phyloP scores from a whole-genome alignment of 345 rosid species.

The Firmiana major region DNA sequence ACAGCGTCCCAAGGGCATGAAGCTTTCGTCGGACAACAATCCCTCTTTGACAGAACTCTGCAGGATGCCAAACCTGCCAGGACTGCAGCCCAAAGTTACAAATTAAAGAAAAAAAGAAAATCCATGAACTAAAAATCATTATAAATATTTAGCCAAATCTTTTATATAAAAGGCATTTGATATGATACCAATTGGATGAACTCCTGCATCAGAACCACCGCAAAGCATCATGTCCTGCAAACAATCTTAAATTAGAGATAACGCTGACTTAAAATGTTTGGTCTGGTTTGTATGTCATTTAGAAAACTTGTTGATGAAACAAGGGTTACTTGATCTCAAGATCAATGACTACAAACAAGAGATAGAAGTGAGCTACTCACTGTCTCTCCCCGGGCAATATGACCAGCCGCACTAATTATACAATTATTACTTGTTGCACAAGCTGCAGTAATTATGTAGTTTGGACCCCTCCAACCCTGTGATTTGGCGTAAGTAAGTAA shows the following conservation, averaged over 20 bases:
- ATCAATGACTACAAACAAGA: not conserved
- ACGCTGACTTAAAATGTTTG: not conserved
- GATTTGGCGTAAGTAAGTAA: not conserved
- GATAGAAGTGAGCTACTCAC: conserved; percentile 41
- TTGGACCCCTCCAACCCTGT: conserved; percentile 99
- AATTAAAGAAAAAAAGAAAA: too few species aligned
- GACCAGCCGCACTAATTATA: conserved; percentile 82
- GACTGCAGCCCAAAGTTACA: too few species aligned
- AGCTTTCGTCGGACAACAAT: not conserved
- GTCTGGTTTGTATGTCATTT: not conserved
- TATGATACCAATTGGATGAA: conserved; percentile 94
- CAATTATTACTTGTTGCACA: conserved; percentile 91
- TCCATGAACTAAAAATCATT: too few species aligned
- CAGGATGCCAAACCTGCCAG: too few species aligned
- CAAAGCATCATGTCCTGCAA: conserved; percentile 89
- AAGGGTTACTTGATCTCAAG: not conserved
- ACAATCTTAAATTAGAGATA: not conserved
- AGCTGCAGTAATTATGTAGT: conserved; percentile 85
- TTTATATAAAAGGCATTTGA: too few species aligned
- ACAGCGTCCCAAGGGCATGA: conserved; percentile 1
- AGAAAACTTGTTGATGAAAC: not conserved
- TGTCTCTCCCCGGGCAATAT: conserved; percentile 82
- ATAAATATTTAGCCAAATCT: not conserved
- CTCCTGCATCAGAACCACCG: conserved; percentile 86
- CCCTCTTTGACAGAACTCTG: not conserved